Percentiles rank a stretch among this genome's conserved stretches.
Evolutionary conservation across 2,329 filamentous ascomycete genomes (phyloP).

Genomic region (Penicillium sp.): DNA sequence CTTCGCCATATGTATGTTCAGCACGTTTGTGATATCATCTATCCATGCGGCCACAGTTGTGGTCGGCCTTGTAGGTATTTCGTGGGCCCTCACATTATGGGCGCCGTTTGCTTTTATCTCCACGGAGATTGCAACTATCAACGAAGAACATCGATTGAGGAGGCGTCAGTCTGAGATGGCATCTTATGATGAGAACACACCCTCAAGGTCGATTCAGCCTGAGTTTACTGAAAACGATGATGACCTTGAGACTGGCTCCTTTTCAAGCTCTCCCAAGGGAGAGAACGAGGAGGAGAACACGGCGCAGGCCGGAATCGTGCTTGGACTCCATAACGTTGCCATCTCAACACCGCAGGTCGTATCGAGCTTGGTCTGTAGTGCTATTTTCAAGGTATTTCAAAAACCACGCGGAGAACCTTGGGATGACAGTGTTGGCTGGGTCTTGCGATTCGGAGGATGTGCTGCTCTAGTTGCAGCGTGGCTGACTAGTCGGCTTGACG

Average conservation of each 20-base stretch:
- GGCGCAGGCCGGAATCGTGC: slow-evolving; percentile 84
- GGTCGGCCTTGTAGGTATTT: slow-evolving; percentile 82
- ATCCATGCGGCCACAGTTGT: slow-evolving; percentile 75
- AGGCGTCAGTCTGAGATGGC: slow-evolving; percentile 45
- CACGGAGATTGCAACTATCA: slow-evolving; percentile 84
- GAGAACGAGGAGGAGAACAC: slow-evolving; percentile 58
- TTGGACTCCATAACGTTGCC: slow-evolving; percentile 95
- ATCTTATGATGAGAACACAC: slow-evolving; percentile 5
- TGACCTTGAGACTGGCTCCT: slow-evolving; percentile 35
- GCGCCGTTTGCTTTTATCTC: slow-evolving; percentile 95
- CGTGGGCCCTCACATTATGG: slow-evolving; percentile 93
- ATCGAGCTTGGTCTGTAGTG: slow-evolving; percentile 80
- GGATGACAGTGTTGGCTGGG: slow-evolving; percentile 85
- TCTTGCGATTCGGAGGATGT: slow-evolving; percentile 80
- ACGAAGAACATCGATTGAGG: slow-evolving; percentile 65
- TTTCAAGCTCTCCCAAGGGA: slow-evolving; percentile 29
- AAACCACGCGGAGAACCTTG: slow-evolving; percentile 84
- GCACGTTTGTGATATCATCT: slow-evolving; percentile 76
- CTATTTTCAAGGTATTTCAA: slow-evolving; percentile 84
- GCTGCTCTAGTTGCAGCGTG: slow-evolving; percentile 78
- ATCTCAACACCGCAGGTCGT: slow-evolving; percentile 91
- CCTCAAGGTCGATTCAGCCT: slow-evolving; percentile 8
- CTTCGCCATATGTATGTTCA: slow-evolving; percentile 80
- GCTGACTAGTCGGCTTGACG: slow-evolving; percentile 70
- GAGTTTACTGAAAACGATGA: slow-evolving; percentile 4